These are phyloP conservation scores for Epichloe brachyelytri DNA, from an alignment of 2,329 filamentous ascomycete species.

Conservation along the genomic window DNA sequence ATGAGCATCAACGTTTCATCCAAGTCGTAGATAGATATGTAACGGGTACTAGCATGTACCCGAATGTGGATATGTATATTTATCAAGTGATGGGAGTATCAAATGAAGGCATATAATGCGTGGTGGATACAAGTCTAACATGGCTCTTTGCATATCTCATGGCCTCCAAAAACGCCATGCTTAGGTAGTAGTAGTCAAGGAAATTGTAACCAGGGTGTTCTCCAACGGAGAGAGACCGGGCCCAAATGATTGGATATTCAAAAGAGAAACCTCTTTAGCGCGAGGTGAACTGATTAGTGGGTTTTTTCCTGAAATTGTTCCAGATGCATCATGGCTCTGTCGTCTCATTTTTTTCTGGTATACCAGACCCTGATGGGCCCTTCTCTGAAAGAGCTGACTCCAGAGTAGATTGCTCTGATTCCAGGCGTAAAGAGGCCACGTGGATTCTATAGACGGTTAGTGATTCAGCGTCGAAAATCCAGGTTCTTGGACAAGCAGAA, in stretches of 20 bases:
- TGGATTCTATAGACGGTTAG: not conserved
- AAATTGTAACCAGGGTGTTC: not conserved
- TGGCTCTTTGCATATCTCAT: not conserved
- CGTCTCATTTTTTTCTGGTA: not conserved
- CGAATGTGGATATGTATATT: not conserved
- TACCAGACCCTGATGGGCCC: not conserved
- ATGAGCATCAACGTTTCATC: no score
- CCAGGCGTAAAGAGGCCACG: not conserved
- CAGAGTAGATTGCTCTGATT: not conserved
- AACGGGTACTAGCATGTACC: no score
- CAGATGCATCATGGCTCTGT: not conserved
- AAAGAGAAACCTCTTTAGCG: not conserved
- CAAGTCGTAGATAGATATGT: no score
- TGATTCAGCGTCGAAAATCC: not conserved
- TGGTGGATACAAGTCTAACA: not conserved
- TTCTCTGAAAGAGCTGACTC: slow-evolving; percentile 1
- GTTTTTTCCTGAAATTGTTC: not conserved
- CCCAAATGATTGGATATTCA: not conserved
- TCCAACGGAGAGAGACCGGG: no score
- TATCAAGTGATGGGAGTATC: not conserved
- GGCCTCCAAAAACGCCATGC: slow-evolving; percentile 1
- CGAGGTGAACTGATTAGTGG: not conserved
- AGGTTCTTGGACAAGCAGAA: no score
- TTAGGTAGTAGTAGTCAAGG: not conserved
- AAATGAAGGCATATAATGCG: not conserved